Evolutionary conservation across 2,329 filamentous ascomycete species (phyloP).

Genomic region (Blastomyces percursus): DNA sequence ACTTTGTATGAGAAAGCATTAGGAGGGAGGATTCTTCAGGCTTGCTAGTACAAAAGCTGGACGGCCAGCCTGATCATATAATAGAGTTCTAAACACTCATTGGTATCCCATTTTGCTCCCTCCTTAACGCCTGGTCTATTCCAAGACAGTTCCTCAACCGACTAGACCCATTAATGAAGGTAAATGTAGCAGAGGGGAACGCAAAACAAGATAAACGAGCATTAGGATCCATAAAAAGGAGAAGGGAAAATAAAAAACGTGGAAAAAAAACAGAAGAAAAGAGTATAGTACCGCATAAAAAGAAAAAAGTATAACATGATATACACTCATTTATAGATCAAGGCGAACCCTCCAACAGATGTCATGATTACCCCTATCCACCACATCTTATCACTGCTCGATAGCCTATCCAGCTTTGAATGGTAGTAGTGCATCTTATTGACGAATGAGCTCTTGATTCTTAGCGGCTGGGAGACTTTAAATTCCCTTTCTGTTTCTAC

Average conservation of each 20-base stretch:
- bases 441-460: slow-evolving; percentile 21
- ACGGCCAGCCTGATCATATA: neutral
- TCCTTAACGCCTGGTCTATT: neutral
- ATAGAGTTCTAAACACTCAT: neutral
- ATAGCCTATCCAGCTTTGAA: slow-evolving; percentile 27
- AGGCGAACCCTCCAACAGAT: slow-evolving; percentile 31
- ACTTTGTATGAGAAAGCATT: neutral
- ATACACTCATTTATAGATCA: slow-evolving; percentile 18
- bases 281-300: neutral
- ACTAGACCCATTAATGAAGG: neutral
- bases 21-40: neutral
- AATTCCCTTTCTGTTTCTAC: slow-evolving; percentile 8
- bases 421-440: slow-evolving; percentile 22
- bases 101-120: neutral
- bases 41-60: neutral
- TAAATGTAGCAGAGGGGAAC: neutral
- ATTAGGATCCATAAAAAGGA: neutral
- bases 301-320: neutral
- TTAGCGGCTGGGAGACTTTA: slow-evolving; percentile 7
- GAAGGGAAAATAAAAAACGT: neutral
- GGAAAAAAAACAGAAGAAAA: neutral
- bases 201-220: neutral
- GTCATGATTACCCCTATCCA: slow-evolving; percentile 41
- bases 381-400: slow-evolving; percentile 36
- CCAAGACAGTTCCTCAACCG: neutral